phyloP scores from a whole-genome alignment of 345 rosid species.

The thale cress (Arabidopsis thaliana) region DNA sequence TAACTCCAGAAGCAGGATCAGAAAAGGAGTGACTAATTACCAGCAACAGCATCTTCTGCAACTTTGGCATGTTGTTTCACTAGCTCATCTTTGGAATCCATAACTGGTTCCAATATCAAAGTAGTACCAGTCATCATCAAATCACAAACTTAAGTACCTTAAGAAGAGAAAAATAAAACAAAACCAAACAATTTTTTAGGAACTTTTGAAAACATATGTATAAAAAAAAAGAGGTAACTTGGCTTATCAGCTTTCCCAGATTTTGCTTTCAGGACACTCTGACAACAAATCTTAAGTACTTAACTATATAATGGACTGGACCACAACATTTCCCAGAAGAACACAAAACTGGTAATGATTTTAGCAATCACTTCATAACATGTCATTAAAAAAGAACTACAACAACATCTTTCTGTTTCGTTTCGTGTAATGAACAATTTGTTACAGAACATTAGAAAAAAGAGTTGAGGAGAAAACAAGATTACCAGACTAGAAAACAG shows the following conservation, averaged over 20 bases:
- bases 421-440: neutral
- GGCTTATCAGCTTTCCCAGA: conserved; percentile 5
- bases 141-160: conserved; percentile 48
- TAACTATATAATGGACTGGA: neutral
- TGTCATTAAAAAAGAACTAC: neutral
- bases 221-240: conserved; percentile 7
- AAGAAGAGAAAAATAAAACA: conserved; percentile 34
- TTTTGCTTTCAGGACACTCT: conserved; percentile 9
- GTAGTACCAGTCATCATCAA: conserved; percentile 41
- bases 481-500: conserved; percentile 13
- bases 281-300: neutral
- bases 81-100: conserved; percentile 91
- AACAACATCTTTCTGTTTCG: neutral
- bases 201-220: neutral
- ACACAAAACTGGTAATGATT: neutral
- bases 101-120: conserved; percentile 16
- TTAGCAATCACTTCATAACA: neutral
- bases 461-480: neutral
- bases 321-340: neutral
- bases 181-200: neutral
- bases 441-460: neutral
- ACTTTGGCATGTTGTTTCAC: conserved; percentile 89
- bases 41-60: conserved; percentile 96
- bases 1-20: neutral
- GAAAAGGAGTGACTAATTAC: conserved; percentile 42